Base-by-base conservation (phyloP, 768 basidiomycete species). In the Lactarius sp. region DNA sequence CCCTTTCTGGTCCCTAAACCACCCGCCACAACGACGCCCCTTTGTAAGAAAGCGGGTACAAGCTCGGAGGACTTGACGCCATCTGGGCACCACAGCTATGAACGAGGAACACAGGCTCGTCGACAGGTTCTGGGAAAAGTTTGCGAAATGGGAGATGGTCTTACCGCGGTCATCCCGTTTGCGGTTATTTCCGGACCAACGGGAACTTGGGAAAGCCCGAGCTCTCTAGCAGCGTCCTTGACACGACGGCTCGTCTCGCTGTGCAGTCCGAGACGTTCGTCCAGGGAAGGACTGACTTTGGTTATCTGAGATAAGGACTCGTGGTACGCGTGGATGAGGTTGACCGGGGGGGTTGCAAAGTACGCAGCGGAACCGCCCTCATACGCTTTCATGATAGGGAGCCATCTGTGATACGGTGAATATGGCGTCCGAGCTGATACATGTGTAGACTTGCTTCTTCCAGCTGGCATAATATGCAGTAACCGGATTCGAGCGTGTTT, bases 281-380 rank as follows among this genome's bases (percentile, higher is more conserved):
- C 80, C 42, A 98, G 81, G 1, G 91, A 85, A 2, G 84, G 80
- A 1, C 78, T 69, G 6, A 76, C 77, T 70, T 79, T 78, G 6
- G 84, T 87, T 75, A 99, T 92, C 65, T 82, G 79, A 31, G 75
- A 74, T 56, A 99, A 82, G 9, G 94, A 88, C n/a, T 85, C 81
- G 70, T 88, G 85, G 74, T 91, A 92, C 2, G 97, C 92, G 74
- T 93, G 91, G 71, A 98, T 85, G 68, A 99, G 84, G 77, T 97
- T 96, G 63, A 95, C 91, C 8, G 94, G 94, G 2, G 94, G 92
- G 0, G 94, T 98, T 8, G 95, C 96, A 74, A 98, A 98, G 79
- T 98, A 98, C 20, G 87, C 87, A 0, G 92, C 80, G 12, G 76
- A 76, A 63, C 91, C 91, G 62, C 77, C 75, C 77, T 98, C 94